Evolutionary conservation across 176 grass and related monocot species (phyloP).

Genomic region (Carex cristatella): DNA sequence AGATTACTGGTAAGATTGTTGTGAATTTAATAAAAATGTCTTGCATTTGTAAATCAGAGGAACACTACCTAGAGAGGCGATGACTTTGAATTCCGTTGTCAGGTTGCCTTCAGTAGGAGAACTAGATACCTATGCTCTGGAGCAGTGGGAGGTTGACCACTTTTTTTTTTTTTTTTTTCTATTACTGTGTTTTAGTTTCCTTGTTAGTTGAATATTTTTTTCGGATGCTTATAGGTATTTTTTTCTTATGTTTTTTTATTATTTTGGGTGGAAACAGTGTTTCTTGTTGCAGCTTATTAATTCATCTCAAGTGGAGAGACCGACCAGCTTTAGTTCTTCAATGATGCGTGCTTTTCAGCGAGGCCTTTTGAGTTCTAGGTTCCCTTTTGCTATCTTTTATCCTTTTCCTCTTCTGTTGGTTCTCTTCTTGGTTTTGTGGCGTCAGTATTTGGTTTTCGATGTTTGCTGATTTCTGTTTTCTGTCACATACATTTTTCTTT

Average conservation of each 20-base stretch:
- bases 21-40: background rate
- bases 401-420: background rate
- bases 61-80: conserved; percentile 69
- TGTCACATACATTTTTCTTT: background rate
- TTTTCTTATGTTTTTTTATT: background rate
- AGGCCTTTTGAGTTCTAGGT: conserved; percentile 90
- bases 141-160: conserved; percentile 79
- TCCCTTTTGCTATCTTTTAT: conserved; percentile 18
- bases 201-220: conserved; percentile 9
- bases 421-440: no score
- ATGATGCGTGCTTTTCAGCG: conserved; percentile 88
- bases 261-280: conserved; percentile 35
- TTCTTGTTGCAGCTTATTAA: conserved; percentile 98
- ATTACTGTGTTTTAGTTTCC: background rate
- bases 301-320: conserved; percentile 78
- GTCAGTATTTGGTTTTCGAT: background rate
- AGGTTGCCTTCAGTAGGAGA: conserved; percentile 73
- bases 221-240: background rate
- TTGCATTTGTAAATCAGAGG: conserved; percentile 42
- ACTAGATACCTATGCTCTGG: conserved; percentile 61
- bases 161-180: background rate
- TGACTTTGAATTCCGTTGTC: conserved; percentile 44
- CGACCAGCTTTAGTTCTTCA: conserved; percentile 63
- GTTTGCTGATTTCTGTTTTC: background rate
- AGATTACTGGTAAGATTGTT: background rate